A percentile compares a stretch with the other conserved stretches of the same genome.
Evolutionary conservation across 306 rosid genomes (phyloP).

Genomic region (Vigna trinervia): DNA sequence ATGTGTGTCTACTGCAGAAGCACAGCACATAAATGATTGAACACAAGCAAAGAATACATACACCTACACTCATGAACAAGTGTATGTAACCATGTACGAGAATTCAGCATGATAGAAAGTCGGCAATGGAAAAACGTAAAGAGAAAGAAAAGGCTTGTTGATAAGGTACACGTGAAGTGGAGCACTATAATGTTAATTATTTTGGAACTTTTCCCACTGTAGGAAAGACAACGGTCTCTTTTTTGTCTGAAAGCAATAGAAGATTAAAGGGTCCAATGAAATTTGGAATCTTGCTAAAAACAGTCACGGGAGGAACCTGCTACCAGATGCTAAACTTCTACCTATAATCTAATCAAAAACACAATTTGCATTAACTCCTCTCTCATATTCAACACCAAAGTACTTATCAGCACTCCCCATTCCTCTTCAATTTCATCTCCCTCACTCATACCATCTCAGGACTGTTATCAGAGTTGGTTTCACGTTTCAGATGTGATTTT

Average conservation of each 20-base stretch:
- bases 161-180: slow-evolving; percentile 47
- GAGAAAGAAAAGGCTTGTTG: slow-evolving; percentile 43
- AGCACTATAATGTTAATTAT: slow-evolving; percentile 28
- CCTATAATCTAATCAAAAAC: neutral
- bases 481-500: slow-evolving; percentile 13
- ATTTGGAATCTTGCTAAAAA: slow-evolving; percentile 51
- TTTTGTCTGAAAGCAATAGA: slow-evolving; percentile 46
- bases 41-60: slow-evolving; percentile 18
- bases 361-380: slow-evolving; percentile 33
- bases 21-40: slow-evolving; percentile 26
- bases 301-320: slow-evolving; percentile 71
- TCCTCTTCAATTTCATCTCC: slow-evolving; percentile 25
- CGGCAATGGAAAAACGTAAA: slow-evolving; percentile 44
- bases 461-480: neutral
- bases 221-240: slow-evolving; percentile 40
- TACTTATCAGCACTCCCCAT: slow-evolving; percentile 24
- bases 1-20: neutral
- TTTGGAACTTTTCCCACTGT: slow-evolving; percentile 42
- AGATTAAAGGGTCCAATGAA: slow-evolving; percentile 42
- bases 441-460: slow-evolving; percentile 40
- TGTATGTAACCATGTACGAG: neutral
- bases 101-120: slow-evolving; percentile 29
- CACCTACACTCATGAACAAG: slow-evolving; percentile 10
- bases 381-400: slow-evolving; percentile 33
- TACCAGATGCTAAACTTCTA: slow-evolving; percentile 28